Base-by-base conservation (phyloP, 2,329 filamentous ascomycete genomes). In the Rhynchosporium secalis region DNA sequence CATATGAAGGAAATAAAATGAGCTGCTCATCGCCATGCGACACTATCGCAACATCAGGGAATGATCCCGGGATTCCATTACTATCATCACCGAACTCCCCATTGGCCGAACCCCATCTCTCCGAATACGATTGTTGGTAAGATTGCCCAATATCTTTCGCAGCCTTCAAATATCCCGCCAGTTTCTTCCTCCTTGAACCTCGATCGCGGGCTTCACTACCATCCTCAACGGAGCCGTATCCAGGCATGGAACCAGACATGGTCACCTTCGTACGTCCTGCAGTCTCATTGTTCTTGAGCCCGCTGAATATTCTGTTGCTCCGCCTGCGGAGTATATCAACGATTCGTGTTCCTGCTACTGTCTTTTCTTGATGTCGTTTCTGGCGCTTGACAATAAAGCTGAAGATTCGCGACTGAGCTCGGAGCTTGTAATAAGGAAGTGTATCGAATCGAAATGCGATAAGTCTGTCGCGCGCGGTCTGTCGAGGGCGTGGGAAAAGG, bases 1-100 rank as follows among this genome's bases (percentile, higher is more conserved):
- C 91, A 92, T 99, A 99, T 58, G 92, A 97, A 0, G 95, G 95
- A 69, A 99, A 99, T 29, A 99, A 75, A 9, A 99, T 86, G 87
- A 99, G 91, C 77, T 98, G 91, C 74, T 97, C 92, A 64, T 92
- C 85, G 12, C 91, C 93, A 65, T 86, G 87, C 10, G 86, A 84
- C 15, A 89, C 85, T 63, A 96, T 90, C n/a, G 89, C 85, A 20
- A 91, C 89, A 69, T 96, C 89, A 0, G 92, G 91, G 72, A 96
- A 97, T 1, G 88, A 86, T 0, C 89, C 90, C 0, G 91, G 88
- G 36, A 91, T 89, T 49, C 81, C 75, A 74, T 73, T 63, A 75
- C 77, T 71, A 71, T 79, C 78, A 51, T 78, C 78, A 49, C 80
- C 77, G 46, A 68, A 63, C n/a, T 68, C 77, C 40, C 78, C 77